Evolutionary conservation across 2,329 filamentous ascomycete species (phyloP), one percentile per base, ranked within the genome.

Genomic region (Aspergillus pseudoviridinutans): DNA sequence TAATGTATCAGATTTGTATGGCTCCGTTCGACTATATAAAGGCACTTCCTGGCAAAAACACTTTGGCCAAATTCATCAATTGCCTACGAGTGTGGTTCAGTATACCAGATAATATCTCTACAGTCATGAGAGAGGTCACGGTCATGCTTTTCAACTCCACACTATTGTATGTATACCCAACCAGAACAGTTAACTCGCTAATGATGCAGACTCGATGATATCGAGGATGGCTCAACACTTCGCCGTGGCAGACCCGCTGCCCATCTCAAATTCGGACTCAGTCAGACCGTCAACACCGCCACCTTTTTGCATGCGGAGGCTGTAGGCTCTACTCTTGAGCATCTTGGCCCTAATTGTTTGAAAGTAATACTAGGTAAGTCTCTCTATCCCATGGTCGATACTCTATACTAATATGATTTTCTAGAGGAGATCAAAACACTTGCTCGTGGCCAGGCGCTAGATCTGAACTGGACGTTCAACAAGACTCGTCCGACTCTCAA

Each of bases 391-490:
- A 4, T 17, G 12, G 4, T 6, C 12, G 32, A n/a, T n/a, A 17
- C 4, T 35, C 12, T 1, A 14, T 17, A 6, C 32, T 35, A 35
- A 35, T 35, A 1, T 14, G 12, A 4, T 6, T 32, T 29, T 25
- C 4, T 22, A 57, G 58, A 60, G 4, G 60, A 59, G 10, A 24
- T 61, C 10, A 32, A 58, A 64, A 35, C 55, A 58, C 22, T 65
- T 6, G 49, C 38, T 3, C 28, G 55, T 2, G 66, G 64, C 5
- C 65, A 70, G 32, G 56, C 53, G 4, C 54, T 63, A 5, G 67
- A 70, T 38, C 57, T 69, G 1, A 49, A 61, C 51, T 70, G 62
- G 61, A 64, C 42, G n/a, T 60, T 55, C 27, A n/a, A 58, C 28
- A 22, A 25, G 7, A 46, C 12, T 1, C 66, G 64, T 25, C 68